Conservation (phyloP, 768 basidiomycete species). For the Calocybe cyanea region DNA sequence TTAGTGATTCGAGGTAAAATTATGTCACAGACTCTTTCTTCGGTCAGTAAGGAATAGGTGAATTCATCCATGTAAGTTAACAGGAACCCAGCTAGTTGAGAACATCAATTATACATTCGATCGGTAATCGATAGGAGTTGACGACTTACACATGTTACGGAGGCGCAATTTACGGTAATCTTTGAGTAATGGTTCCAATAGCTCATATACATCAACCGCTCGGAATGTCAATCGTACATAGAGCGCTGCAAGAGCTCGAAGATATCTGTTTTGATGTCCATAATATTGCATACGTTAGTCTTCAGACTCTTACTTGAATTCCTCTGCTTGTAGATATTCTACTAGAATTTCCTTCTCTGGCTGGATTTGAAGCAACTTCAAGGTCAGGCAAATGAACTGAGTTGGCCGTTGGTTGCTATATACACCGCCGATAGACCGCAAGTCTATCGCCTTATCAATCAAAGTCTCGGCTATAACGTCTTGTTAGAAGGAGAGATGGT, state of each 20-base stretch:
- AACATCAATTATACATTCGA: conserved; percentile 6
- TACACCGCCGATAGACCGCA: conserved; percentile 85
- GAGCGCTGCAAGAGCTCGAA: conserved; percentile 88
- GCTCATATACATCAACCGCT: conserved; percentile 86
- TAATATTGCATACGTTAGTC: conserved; percentile 1
- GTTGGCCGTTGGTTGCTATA: conserved; percentile 95
- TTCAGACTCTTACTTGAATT: conserved; percentile 80
- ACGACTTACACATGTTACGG: conserved; percentile 69
- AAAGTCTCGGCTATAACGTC: conserved; percentile 71
- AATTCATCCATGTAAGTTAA: conserved; percentile 93
- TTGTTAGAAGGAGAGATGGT: not conserved
- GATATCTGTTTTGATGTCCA: conserved; percentile 56
- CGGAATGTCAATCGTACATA: conserved; percentile 95
- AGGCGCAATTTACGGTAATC: conserved; percentile 89
- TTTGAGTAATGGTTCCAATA: conserved; percentile 90
- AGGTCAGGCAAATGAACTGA: conserved; percentile 85
- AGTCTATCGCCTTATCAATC: conserved; percentile 88
- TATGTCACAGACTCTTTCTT: conserved; percentile 95
- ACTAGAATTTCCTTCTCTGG: conserved; percentile 96
- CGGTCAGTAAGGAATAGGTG: conserved; percentile 73
- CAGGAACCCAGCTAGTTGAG: conserved; percentile 68
- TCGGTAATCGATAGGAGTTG: not conserved
- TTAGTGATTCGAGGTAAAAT: conserved; percentile 89
- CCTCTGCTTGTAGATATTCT: conserved; percentile 93
- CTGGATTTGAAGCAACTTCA: conserved; percentile 95